Percentiles rank a stretch among this genome's conserved stretches.
Conservation (phyloP, 306 rosid genomes). For the Cicer judaicum region DNA sequence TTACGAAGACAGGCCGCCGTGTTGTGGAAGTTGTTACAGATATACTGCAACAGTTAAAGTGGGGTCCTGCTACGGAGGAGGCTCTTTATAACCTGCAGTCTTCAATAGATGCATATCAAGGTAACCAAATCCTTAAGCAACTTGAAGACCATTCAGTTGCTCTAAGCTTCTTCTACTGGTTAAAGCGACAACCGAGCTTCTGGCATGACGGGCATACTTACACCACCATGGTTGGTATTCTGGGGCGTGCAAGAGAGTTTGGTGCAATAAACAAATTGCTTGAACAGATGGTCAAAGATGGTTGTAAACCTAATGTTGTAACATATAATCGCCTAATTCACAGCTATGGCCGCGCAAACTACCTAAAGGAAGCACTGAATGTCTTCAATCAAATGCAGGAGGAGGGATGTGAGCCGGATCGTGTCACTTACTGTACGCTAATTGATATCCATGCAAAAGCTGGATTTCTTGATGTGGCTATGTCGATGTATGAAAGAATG, state of each 20-base stretch:
- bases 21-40: constrained; percentile 66
- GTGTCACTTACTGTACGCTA: constrained; percentile 94
- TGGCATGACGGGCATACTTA: constrained; percentile 89
- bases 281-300: constrained; percentile 84
- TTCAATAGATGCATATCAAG: constrained; percentile 80
- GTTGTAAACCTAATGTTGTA: constrained; percentile 90
- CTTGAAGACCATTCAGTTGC: constrained; percentile 81
- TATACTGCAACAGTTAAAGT: constrained; percentile 62
- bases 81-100: constrained; percentile 67
- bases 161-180: constrained; percentile 79
- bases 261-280: constrained; percentile 71
- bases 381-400: constrained; percentile 86
- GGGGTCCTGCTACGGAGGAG: constrained; percentile 80
- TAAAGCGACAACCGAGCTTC: constrained; percentile 73
- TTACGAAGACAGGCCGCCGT: constrained; percentile 47
- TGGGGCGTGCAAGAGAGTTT: constrained; percentile 90
- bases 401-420: constrained; percentile 81
- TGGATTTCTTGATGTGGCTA: constrained; percentile 85
- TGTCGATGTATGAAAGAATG: constrained; percentile 85
- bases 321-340: constrained; percentile 92
- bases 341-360: constrained; percentile 94
- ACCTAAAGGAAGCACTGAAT: constrained; percentile 74
- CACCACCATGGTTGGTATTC: constrained; percentile 95
- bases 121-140: constrained; percentile 87
- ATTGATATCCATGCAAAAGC: constrained; percentile 97